Percentiles rank a stretch among this genome's conserved stretches.
Evolutionary conservation across 345 rosid species (phyloP).

Genomic region (Linum usitatissimum): DNA sequence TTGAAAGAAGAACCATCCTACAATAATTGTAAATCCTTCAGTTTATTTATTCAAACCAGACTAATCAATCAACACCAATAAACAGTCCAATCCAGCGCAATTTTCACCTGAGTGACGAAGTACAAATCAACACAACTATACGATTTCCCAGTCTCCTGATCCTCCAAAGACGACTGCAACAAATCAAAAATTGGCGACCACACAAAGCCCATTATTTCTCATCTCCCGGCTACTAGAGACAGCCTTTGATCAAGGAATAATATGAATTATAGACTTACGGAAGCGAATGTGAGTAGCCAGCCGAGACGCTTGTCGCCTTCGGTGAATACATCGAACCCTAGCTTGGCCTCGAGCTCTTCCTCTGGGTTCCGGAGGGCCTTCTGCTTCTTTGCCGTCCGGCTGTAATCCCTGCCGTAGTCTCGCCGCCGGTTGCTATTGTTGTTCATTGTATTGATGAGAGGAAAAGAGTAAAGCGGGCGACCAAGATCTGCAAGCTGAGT

Average conservation of each 20-base stretch:
- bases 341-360: constrained; percentile 77
- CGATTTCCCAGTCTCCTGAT: constrained; percentile 47
- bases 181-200: constrained; percentile 4
- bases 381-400: constrained; percentile 47
- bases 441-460: constrained; percentile 16
- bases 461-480: background rate
- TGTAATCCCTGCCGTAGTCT: constrained; percentile 31
- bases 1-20: constrained; percentile 88
- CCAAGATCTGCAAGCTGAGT: background rate
- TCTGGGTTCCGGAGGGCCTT: constrained; percentile 56
- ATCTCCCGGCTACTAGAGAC: background rate
- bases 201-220: background rate
- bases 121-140: constrained; percentile 79
- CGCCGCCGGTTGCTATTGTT: constrained; percentile 38
- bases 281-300: constrained; percentile 73
- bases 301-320: constrained; percentile 93
- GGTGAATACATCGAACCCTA: constrained; percentile 76
- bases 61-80: background rate
- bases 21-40: constrained; percentile 4
- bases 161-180: constrained; percentile 80
- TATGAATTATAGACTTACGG: constrained; percentile 35
- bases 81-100: background rate
- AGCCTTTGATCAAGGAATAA: background rate
- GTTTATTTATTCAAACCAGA: background rate
- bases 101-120: constrained; percentile 78